Base-by-base conservation (phyloP, 768 basidiomycete genomes). In the Lactarius hatsudake region DNA sequence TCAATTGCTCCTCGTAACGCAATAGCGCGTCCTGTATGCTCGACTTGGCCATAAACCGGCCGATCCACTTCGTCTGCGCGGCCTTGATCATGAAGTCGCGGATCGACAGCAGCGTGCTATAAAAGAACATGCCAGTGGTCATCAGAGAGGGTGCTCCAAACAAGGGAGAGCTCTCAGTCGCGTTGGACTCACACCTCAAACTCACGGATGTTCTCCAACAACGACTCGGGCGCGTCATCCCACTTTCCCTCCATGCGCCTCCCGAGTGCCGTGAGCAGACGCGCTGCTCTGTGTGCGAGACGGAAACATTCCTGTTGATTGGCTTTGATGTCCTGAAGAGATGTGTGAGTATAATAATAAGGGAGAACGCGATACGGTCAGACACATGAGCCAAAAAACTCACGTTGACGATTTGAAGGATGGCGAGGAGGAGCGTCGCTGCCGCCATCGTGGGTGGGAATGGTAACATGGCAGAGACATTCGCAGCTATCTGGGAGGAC, bases 241-340 rank as follows among this genome's bases (percentile, higher is more conserved):
- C 72, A 72, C 61, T 67, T 72, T 40, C 72, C 72, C 34, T 72
- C 71, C 72, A 72, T 72, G 26, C 66, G 72, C 32, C n/a, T 58
- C n/a, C 65, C 70, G 0, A 72, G 28, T 20, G 62, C 64, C 32
- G 48, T 32, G 18, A 72, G 68, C 26, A 71, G 45, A n/a, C 64
- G 67, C 18, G 71, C 64, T 1, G 71, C 64, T 18, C 71, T 54
- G 15, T 69, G 65, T 5, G 72, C 71, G 6, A 72, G 65, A 13
- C 55, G 68, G 12, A 56, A 7, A 51, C 72, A 72, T 12, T 67
- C 72, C 23, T 67, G 59, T 53, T 71, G 71, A 48, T 72, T 72
- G 40, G n/a, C 40, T 45, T 72, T 69, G 56, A 72, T 53, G 17
- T 65, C 69, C 71, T 72, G 6, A 26, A 15, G 17, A n/a, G 42